Evolutionary conservation across 192 early-diverging fungal genomes (phyloP), one percentile per base, ranked within the genome.

Genomic region (Rhizoclosmatium sp.): DNA sequence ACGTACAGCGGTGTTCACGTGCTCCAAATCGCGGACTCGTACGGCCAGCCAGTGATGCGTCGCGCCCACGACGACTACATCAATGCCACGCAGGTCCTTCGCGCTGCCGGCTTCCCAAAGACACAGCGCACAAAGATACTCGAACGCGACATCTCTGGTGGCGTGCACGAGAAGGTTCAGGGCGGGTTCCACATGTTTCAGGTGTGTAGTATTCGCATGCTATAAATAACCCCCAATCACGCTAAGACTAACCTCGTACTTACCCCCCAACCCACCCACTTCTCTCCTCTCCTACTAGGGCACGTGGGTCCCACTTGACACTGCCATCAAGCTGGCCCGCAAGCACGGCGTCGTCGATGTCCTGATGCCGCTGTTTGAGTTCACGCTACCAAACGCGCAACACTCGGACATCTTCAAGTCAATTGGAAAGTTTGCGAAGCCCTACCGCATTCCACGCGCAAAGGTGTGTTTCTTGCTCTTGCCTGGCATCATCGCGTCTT

Each of bases 41-140:
- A 91, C 65, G 87, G 86, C 31, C 87, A 94, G 54, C 92, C 90
- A 7, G 93, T 95, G 51, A 94, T 95, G 93, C 84, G 91, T 31
- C 87, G 93, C 23, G 89, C 92, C 47, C 84, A 88, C 61, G 98
- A 99, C 81, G 92, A 89, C 4, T 99, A 92, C 80, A 87, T 99
- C 59, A 99, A 99, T 83, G 98, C 98, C 9, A 99, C 98, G 0
- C 98, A 99, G 81, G 93, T 99, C 56, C 91, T 99, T 39, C 95
- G 97, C 81, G 96, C 97, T 0, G 97, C 97, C 9, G 93, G 94
- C 2, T 90, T 99, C 58, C 94, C 95, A 74, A 99, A 99, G 86
- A 92, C 94, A n/a, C 91, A 92, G 71, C 89, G 97, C 67, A 97
- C 96, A 45, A 93, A 96, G 77, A 95, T 98, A 74, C 87, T 99